Evolutionary conservation across 202 grass and related monocot genomes (phyloP), one percentile per base, ranked within the genome.

Genomic region (Panicum hallii): DNA sequence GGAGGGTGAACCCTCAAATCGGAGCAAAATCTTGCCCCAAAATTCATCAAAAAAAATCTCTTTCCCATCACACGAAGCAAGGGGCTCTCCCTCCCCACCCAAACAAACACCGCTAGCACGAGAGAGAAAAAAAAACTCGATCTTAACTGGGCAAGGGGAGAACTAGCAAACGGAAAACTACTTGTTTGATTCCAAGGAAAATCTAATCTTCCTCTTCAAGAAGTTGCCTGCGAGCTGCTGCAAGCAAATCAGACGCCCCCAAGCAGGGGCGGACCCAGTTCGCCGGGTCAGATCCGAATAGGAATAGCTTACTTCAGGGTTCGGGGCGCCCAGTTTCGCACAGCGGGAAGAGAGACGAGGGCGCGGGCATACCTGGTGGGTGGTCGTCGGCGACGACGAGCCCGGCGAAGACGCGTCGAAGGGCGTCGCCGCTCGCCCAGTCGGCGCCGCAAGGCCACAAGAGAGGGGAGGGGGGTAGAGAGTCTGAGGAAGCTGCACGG

Each of bases 71-170:
- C 20, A 64, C 67, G n/a, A 47, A 72, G 19, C 15, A 57, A 46
- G 6, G 6, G 23, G 23, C 28, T 23, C 67, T 68, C n/a, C 38
- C 4, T 38, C 50, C 12, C 40, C 38, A 77, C 57, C 62, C 28
- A 84, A 76, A 77, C 16, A 70, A 26, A 26, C 26, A 26, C 26
- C 40, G 38, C 38, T 81, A 58, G 50, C n/a, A 47, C 4, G 20
- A 42, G 50, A 5, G 4, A 5, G 32, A 63, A 45, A 14, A 68
- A 8, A 19, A 3, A 73, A 48, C 16, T 2, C 23, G 7, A 64
- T 23, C 47, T 66, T n/a, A 44, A 74, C 17, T 15, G 12, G 23
- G 67, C 78, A 4, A 36, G 72, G 76, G 43, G 64, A 67, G 40
- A 75, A 15, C 54, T 9, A 62, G 41, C 38, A 72, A 44, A 2